Evolutionary conservation across 768 basidiomycete species (phyloP).

Genomic region (Thelephora ganbajun): DNA sequence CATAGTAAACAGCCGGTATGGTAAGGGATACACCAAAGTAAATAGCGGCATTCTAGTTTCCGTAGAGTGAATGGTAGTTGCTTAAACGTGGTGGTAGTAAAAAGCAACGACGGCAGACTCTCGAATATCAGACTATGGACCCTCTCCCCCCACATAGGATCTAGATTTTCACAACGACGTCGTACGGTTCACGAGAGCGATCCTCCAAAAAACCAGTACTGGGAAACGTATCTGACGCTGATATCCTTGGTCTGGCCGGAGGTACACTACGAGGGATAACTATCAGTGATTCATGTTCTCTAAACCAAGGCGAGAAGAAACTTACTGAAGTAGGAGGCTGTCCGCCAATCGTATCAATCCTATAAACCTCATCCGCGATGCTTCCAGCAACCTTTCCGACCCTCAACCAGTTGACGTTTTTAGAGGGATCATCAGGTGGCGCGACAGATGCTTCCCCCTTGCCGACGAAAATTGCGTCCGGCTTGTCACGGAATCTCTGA

Average conservation of each 20-base stretch:
- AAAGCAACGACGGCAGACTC: too few species aligned
- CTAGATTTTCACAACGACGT: too few species aligned
- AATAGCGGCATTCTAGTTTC: too few species aligned
- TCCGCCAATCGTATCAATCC: slow-evolving; percentile 18
- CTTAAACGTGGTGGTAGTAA: too few species aligned
- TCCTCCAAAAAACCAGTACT: too few species aligned
- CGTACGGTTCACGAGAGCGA: too few species aligned
- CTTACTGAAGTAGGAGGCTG: slow-evolving; percentile 19
- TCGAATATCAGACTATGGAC: too few species aligned
- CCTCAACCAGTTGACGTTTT: slow-evolving; percentile 24
- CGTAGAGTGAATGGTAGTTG: too few species aligned
- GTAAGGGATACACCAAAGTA: too few species aligned
- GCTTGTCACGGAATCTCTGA: slow-evolving; percentile 8
- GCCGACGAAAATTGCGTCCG: slow-evolving; percentile 14
- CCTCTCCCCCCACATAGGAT: too few species aligned
- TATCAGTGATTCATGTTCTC: too few species aligned
- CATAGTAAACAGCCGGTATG: too few species aligned
- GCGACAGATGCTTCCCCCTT: slow-evolving; percentile 14
- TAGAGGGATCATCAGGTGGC: slow-evolving; percentile 12
- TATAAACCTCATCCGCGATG: slow-evolving; percentile 15
- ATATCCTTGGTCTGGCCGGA: slow-evolving; percentile 12
- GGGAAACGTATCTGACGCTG: slow-evolving; percentile 13
- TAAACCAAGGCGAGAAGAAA: neutral
- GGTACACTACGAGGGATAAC: slow-evolving; percentile 7
- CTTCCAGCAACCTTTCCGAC: slow-evolving; percentile 14